Conservation (phyloP, 495 filamentous ascomycete species). For the Neurospora hispaniola region DNA sequence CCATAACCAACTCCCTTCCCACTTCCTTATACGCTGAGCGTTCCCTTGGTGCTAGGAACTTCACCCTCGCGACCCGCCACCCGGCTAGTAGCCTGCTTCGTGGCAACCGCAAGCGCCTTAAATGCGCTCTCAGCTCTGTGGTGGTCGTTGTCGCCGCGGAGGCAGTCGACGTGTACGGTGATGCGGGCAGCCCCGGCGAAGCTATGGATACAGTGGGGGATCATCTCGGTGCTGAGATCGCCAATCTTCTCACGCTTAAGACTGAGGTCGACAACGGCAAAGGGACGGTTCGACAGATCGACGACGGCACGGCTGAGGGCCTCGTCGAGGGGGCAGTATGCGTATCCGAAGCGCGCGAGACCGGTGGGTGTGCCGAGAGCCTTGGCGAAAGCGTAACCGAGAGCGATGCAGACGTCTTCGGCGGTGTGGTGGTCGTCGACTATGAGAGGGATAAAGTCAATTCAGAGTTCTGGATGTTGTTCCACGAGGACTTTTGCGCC, state of each 20-base stretch:
- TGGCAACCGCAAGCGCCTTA: constrained; percentile 85
- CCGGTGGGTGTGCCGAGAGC: constrained; percentile 68
- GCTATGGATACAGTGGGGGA: constrained; percentile 87
- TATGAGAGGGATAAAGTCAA: constrained; percentile 19
- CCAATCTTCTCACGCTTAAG: constrained; percentile 86
- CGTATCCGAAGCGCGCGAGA: constrained; percentile 78
- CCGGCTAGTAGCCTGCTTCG: constrained; percentile 60
- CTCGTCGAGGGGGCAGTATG: constrained; percentile 89
- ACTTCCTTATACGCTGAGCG: constrained; percentile 39
- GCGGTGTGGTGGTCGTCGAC: constrained; percentile 98
- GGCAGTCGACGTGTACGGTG: constrained; percentile 84
- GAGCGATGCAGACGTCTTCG: constrained; percentile 88
- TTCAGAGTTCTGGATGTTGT: neutral
- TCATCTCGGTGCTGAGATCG: constrained; percentile 88
- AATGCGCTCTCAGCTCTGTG: constrained; percentile 95
- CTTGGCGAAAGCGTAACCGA: constrained; percentile 71
- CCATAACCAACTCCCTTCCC: neutral
- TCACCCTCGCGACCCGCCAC: constrained; percentile 76
- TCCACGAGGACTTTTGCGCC: neutral
- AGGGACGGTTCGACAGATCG: constrained; percentile 87
- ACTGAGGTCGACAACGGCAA: constrained; percentile 67
- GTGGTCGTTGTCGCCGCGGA: constrained; percentile 88
- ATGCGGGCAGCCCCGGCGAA: constrained; percentile 87
- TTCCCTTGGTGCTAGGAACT: constrained; percentile 90
- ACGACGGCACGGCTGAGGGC: constrained; percentile 89